phyloP scores from a whole-genome alignment of 2,329 filamentous ascomycete species.

The Ilyonectria destructans region DNA sequence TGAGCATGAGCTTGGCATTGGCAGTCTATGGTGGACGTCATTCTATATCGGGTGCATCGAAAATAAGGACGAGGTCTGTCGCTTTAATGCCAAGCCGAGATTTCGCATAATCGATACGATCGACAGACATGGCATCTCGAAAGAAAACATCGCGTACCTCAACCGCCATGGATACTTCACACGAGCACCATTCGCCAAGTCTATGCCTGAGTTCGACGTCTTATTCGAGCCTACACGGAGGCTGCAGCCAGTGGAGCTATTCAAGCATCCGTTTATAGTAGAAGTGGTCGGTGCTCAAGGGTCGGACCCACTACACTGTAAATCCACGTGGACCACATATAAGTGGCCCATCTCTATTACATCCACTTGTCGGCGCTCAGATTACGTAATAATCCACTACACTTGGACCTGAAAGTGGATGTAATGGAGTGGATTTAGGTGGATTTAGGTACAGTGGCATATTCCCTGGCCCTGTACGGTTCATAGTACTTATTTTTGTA shows the following conservation, averaged over 20 bases:
- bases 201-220: conserved; percentile 24
- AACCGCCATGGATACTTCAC: conserved; percentile 31
- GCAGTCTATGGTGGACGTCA: conserved; percentile 77
- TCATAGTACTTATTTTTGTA: no score
- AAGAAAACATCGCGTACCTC: conserved; percentile 60
- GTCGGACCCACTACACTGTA: no score
- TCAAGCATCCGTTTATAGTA: conserved; percentile 67
- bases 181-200: conserved; percentile 52
- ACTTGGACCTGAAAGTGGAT: no score
- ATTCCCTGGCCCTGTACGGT: no score
- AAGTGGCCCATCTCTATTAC: no score
- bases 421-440: no score
- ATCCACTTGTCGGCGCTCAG: no score
- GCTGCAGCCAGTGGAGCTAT: no score
- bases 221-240: conserved; percentile 12
- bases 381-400: no score
- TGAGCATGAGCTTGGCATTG: conserved; percentile 66
- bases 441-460: no score
- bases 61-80: conserved; percentile 58
- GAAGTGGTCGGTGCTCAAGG: conserved; percentile 79
- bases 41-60: conserved; percentile 81
- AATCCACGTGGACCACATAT: no score
- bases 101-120: conserved; percentile 59
- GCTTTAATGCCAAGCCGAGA: conserved; percentile 59
- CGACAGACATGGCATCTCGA: conserved; percentile 62